Evolutionary conservation across 495 filamentous ascomycete genomes (phyloP).

Genomic region (Hyaloscypha hepaticicola): DNA sequence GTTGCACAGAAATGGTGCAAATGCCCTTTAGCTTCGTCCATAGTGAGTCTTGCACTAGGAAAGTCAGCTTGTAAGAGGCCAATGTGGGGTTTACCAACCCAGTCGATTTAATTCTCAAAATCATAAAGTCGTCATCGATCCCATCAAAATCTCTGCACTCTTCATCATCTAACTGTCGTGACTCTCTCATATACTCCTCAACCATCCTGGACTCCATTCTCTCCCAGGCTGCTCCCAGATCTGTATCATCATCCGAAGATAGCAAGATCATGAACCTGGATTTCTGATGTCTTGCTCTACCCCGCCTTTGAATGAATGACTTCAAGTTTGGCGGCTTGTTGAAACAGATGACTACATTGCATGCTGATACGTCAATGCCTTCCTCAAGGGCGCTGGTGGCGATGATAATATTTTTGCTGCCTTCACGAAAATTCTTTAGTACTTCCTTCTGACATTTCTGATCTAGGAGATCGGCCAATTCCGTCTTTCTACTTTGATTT

Average conservation of each 20-base stretch:
- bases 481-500: background rate
- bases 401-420: constrained; percentile 72
- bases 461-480: background rate
- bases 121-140: background rate
- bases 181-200: background rate
- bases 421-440: constrained; percentile 67
- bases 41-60: background rate
- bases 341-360: constrained; percentile 81
- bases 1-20: background rate
- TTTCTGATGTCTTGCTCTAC: constrained; percentile 59
- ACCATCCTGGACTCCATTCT: background rate
- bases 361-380: constrained; percentile 82
- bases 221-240: background rate
- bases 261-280: background rate
- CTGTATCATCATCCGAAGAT: background rate
- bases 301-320: constrained; percentile 84
- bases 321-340: constrained; percentile 72
- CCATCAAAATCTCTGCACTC: background rate
- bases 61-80: background rate
- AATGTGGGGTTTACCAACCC: background rate
- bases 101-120: background rate
- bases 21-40: background rate
- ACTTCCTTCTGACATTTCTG: constrained; percentile 38
- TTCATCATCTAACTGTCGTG: background rate
- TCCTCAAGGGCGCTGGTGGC: constrained; percentile 86